Base-by-base conservation (phyloP, 345 rosid species). In the Carallia pectinifolia region DNA sequence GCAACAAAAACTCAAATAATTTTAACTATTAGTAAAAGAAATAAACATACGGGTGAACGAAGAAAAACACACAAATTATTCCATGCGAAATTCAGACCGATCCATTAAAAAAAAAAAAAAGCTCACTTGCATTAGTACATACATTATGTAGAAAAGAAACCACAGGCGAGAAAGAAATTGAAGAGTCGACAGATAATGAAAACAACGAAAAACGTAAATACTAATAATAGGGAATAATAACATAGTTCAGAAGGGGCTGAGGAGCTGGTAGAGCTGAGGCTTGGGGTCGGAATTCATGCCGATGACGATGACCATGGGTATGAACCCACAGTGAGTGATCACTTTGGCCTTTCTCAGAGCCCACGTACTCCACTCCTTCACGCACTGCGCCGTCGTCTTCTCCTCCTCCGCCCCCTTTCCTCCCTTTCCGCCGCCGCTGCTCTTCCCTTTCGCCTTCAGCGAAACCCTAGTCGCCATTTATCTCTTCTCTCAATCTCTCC, bases 311-410 rank as follows among this genome's bases (percentile, higher is more conserved):
- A 94, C 62, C 8, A 92, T 82, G 66, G 99, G 99, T 64, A 95
- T 92, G 84, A 95, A 95, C 50, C 97, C 97, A 62, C 92, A 95
- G 81, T 95, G 99, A 74, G 90, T 81, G 16, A 81, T 73, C 73
- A 92, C 96, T 84, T 92, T 95, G 9, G 97, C 96, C 80, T 90
- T 95, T 80, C 85, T 90, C 80, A 92, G 44, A 15, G 85, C 61
- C 99, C 99, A 95, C 19, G 85, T 90, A 87, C 81, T 86, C 99
- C 99, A 95, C 72, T 89, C 97, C 85, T 91, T 95, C 36, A 92
- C 58, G 74, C 71, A 58, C 79, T 85, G 81, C 3, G 74, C 48
- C 33, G 70, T 70, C 19, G 90, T 77, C 74, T 79, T 82, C 33
- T 76, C 96, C 1, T 84, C 34, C 2, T 33, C 34, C 2, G 34